Evolutionary conservation across 2,329 filamentous ascomycete genomes (phyloP).

Genomic region (Trematosphaeria pertusa): DNA sequence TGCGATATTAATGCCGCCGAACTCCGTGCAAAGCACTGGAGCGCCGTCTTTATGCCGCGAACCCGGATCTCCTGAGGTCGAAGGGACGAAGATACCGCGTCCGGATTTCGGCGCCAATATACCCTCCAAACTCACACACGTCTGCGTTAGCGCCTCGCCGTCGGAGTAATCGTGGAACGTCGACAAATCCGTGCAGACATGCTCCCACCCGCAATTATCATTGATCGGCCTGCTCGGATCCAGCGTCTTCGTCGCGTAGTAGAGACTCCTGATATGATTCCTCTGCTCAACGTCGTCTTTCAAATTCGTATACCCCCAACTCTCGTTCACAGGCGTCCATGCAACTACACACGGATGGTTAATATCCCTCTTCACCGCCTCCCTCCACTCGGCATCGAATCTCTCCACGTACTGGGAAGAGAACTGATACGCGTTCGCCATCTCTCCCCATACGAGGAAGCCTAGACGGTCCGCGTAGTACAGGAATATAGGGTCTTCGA

Average conservation of each 20-base stretch:
- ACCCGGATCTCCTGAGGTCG: constrained; percentile 52
- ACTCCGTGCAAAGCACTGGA: constrained; percentile 71
- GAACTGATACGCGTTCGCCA: constrained; percentile 71
- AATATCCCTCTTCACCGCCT: constrained; percentile 67
- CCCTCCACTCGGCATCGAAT: constrained; percentile 70
- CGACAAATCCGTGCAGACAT: constrained; percentile 68
- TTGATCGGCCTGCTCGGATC: constrained; percentile 71
- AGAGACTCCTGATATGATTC: constrained; percentile 69
- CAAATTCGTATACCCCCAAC: constrained; percentile 69
- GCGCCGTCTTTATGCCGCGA: constrained; percentile 61
- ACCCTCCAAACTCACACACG: constrained; percentile 60
- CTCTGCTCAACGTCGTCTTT: constrained; percentile 64
- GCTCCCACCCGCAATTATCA: constrained; percentile 76
- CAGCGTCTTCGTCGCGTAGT: constrained; percentile 69
- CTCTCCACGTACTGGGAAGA: constrained; percentile 64
- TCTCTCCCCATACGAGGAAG: constrained; percentile 70
- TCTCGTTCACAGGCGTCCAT: constrained; percentile 72
- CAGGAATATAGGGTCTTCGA: constrained; percentile 66
- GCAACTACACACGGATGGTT: constrained; percentile 70
- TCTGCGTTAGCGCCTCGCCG: constrained; percentile 61
- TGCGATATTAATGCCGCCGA: constrained; percentile 72
- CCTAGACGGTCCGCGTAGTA: constrained; percentile 68
- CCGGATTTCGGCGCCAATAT: constrained; percentile 63
- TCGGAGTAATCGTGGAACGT: constrained; percentile 75
- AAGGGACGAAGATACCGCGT: constrained; percentile 62